Base-by-base conservation (phyloP, 345 rosid species). In the Eucalyptus pauciflora region DNA sequence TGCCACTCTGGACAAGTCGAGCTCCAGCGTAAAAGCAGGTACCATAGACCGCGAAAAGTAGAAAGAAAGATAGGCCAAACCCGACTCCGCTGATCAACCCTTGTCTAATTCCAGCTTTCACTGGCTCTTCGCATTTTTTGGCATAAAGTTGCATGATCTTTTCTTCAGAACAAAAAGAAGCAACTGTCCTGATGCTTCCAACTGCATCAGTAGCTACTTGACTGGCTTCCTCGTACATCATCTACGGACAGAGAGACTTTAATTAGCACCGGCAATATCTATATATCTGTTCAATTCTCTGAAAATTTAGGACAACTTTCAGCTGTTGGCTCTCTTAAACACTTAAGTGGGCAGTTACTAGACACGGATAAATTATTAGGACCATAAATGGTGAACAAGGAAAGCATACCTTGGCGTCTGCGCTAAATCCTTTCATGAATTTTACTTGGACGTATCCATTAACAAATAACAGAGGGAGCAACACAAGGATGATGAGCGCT, bases 161-260 rank as follows among this genome's bases (percentile, higher is more conserved):
- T 89, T 96, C 98, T 88, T 96, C 99, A 3, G 97, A 97, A 88
- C 99, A 96, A 91, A 94, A 97, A 8, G 99, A 97, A 86, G 99
- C 96, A 71, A 96, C 96, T 20, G 99, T 96, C 91, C 99, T 93
- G 86, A 97, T 96, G 87, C 98, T 96, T 86, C 98, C 98, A 12
- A 96, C 98, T 37, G 99, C 99, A 80, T 97, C 99, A n/a, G 90
- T 94, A 16, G 99, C 99, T 64, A 96, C 97, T 93, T 96, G 97
- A 90, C 99, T 96, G 15, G 98, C 99, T 90, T 97, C 96, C 93
- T 96, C 98, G 24, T 97, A 97, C 97, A 93, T 95, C 92, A 88
- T 90, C 99, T 97, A 94, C 90, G 91, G 56, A 37, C 41, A 89
- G 31, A 58, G n/a, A 87, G 20, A 22, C 71, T 25, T 46, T 64